Conservation (phyloP, 225 moss, liverwort and hornwort species). For the Sphagnum tenellum region DNA sequence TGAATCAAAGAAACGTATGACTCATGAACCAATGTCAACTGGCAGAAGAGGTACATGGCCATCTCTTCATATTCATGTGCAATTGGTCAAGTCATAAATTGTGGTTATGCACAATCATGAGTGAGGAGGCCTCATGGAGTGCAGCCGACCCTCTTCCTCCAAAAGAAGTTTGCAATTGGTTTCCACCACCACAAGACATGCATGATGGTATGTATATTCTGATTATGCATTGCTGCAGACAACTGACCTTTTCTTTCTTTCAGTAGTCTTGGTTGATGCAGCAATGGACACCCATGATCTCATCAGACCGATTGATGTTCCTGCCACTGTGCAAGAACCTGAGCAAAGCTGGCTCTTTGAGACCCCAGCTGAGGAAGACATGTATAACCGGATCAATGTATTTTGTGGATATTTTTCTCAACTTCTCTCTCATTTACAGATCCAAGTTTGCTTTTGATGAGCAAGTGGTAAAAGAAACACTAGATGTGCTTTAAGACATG, state of each 20-base stretch:
- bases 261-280: constrained; percentile 14
- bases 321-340: constrained; percentile 4
- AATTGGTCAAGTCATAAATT: no score
- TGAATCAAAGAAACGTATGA: constrained; percentile 2
- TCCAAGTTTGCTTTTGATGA: neutral
- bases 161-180: no score
- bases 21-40: neutral
- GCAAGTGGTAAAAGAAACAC: no score
- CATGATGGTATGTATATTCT: no score
- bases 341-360: constrained; percentile 26
- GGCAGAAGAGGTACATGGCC: neutral
- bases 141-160: no score
- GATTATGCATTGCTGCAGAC: no score
- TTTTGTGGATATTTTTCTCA: neutral
- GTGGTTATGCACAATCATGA: no score
- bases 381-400: constrained; percentile 21
- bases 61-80: no score
- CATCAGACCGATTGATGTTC: constrained; percentile 11
- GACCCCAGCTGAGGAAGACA: constrained; percentile 23
- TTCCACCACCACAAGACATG: no score
- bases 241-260: neutral
- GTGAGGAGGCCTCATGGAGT: no score
- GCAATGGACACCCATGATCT: constrained; percentile 36
- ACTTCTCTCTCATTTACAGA: constrained; percentile 3
- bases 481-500: no score